phyloP scores from a whole-genome alignment of 78 protist species.

The Thecamonas trahens region DNA sequence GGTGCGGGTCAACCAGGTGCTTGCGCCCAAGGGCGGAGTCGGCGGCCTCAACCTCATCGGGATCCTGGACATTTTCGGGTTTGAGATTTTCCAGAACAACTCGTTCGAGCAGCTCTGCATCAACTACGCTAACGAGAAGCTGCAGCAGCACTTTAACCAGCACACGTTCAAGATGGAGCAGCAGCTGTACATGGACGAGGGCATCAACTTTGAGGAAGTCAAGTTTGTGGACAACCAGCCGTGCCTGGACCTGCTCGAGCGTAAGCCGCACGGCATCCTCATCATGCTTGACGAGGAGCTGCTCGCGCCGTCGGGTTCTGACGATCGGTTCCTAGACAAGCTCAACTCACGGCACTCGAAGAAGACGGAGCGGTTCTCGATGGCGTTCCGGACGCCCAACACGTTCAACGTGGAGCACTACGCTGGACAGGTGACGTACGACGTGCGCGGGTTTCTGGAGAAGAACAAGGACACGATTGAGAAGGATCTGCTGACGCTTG shows the following conservation, averaged over 20 bases:
- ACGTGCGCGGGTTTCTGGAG: constrained; percentile 31
- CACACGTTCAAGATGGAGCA: constrained; percentile 76
- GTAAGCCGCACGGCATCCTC: constrained; percentile 49
- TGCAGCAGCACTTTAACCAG: constrained; percentile 86
- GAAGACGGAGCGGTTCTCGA: constrained; percentile 55
- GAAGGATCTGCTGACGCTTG: not conserved
- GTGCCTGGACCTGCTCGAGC: constrained; percentile 66
- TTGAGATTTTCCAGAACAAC: constrained; percentile 67
- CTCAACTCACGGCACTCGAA: constrained; percentile 7
- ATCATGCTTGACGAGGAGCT: constrained; percentile 53
- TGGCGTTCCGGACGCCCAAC: constrained; percentile 6
- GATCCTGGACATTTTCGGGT: constrained; percentile 86
- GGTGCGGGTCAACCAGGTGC: constrained; percentile 43
- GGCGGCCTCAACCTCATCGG: constrained; percentile 39
- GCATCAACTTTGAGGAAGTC: constrained; percentile 74
- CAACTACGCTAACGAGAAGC: constrained; percentile 87
- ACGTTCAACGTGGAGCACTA: constrained; percentile 31
- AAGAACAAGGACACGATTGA: constrained; percentile 34
- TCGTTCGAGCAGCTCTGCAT: constrained; percentile 84
- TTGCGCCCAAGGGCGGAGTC: constrained; percentile 6
- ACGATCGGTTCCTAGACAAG: constrained; percentile 35
- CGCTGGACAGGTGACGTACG: constrained; percentile 52
- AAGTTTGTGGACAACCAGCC: constrained; percentile 75
- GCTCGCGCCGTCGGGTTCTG: constrained; percentile 39
- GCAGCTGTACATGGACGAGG: constrained; percentile 80